Evolutionary conservation across 1,284 basidiomycete genomes (phyloP).

Genomic region (Ustilago bromivora): DNA sequence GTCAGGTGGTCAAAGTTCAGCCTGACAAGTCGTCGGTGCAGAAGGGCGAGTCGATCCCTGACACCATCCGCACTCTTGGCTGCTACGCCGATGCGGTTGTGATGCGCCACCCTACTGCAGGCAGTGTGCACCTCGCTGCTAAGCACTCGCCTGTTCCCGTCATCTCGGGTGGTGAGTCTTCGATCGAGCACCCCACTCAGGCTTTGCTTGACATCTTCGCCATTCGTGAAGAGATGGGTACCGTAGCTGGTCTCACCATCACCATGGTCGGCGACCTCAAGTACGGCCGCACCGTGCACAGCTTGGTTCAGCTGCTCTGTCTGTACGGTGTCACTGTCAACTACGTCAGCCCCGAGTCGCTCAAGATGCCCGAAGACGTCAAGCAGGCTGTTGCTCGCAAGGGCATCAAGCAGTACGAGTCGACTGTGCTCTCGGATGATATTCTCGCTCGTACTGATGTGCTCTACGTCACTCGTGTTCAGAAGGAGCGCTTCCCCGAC

Average conservation of each 20-base stretch:
- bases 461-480: conserved; percentile 94
- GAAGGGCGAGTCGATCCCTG: conserved; percentile 93
- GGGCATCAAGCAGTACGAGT: conserved; percentile 79
- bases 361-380: conserved; percentile 90
- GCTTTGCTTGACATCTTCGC: conserved; percentile 87
- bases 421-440: conserved; percentile 83
- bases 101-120: conserved; percentile 91
- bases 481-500: conserved; percentile 90
- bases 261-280: conserved; percentile 94
- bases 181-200: conserved; percentile 97
- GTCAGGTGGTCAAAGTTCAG: conserved; percentile 88
- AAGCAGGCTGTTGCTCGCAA: conserved; percentile 75
- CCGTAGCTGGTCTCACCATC: conserved; percentile 94
- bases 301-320: conserved; percentile 89
- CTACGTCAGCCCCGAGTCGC: conserved; percentile 91
- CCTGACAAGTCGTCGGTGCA: conserved; percentile 86
- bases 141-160: conserved; percentile 95
- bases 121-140: conserved; percentile 79
- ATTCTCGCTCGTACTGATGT: conserved; percentile 95
- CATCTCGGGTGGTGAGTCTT: conserved; percentile 95
- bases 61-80: conserved; percentile 93
- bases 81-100: conserved; percentile 97
- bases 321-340: conserved; percentile 88
- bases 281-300: conserved; percentile 97
- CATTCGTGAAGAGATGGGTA: conserved; percentile 96